These are phyloP conservation scores for Sutorius eximius DNA, from an alignment of 1,284 basidiomycete genomes.

Conservation along the genomic window DNA sequence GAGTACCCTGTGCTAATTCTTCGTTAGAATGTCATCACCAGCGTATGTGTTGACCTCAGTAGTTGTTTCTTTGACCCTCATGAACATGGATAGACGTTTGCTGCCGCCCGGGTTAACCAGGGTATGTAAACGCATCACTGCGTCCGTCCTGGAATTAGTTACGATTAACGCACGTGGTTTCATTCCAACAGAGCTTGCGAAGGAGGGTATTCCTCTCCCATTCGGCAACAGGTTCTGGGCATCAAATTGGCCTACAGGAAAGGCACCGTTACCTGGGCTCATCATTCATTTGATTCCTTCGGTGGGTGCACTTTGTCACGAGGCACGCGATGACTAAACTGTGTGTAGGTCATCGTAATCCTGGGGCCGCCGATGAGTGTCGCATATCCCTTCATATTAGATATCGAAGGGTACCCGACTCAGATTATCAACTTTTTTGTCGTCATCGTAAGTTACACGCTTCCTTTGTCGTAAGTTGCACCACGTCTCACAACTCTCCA, in stretches of 20 bases:
- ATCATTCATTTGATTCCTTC: conserved; percentile 39
- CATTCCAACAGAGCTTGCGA: conserved; percentile 38
- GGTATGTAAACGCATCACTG: conserved; percentile 20
- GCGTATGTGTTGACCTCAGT: conserved; percentile 21
- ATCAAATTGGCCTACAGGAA: conserved; percentile 38
- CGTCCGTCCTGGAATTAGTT: not conserved
- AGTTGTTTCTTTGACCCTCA: not conserved
- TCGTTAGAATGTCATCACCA: conserved; percentile 36
- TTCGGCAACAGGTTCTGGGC: conserved; percentile 42
- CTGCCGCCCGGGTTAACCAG: conserved; percentile 48
- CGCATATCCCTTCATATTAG: not conserved
- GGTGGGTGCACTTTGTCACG: conserved; percentile 9
- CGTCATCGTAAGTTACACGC: not conserved
- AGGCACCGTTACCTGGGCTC: conserved; percentile 41
- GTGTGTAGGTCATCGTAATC: not conserved
- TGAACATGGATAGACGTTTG: conserved; percentile 38
- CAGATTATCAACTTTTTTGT: not conserved
- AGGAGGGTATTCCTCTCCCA: conserved; percentile 43
- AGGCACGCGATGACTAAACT: not conserved
- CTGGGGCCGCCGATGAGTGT: not conserved
- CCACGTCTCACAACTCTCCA: not conserved
- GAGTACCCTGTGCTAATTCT: conserved; percentile 5
- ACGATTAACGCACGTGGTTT: not conserved
- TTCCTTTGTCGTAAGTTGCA: not conserved
- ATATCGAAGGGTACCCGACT: not conserved